Percentiles rank a stretch among this genome's conserved stretches.
Conservation (phyloP, 768 basidiomycete species). For the Boletus barrowsii region DNA sequence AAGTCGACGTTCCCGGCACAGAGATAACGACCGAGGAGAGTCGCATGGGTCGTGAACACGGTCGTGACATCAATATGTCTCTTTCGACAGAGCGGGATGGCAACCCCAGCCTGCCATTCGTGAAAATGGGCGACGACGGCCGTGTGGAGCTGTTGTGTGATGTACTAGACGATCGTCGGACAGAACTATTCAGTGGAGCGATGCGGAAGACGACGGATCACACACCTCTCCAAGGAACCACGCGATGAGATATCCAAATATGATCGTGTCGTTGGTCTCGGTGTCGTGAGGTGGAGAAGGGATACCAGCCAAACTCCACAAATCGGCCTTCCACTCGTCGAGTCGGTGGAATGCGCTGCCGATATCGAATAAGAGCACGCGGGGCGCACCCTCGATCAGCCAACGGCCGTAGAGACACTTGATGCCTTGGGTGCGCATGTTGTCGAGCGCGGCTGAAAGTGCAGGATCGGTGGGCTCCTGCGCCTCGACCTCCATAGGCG, state of each 20-base stretch:
- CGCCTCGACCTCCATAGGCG: constrained; percentile 97
- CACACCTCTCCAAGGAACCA: constrained; percentile 99
- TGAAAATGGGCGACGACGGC: constrained; percentile 98
- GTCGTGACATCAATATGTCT: constrained; percentile 98
- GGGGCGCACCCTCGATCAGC: constrained; percentile 96
- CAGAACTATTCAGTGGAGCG: constrained; percentile 2
- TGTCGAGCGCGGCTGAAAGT: constrained; percentile 69
- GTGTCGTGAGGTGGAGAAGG: constrained; percentile 95
- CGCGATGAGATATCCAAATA: constrained; percentile 96
- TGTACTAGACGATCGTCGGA: constrained; percentile 51
- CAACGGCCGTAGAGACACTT: constrained; percentile 95
- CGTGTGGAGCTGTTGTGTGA: constrained; percentile 71
- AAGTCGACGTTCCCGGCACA: constrained; percentile 98
- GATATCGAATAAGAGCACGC: constrained; percentile 94
- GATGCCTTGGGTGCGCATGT: constrained; percentile 86
- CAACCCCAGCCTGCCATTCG: constrained; percentile 98
- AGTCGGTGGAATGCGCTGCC: constrained; percentile 81
- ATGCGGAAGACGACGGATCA: constrained; percentile 16
- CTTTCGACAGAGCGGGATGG: constrained; percentile 92
- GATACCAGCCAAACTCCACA: constrained; percentile 98
- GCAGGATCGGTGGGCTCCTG: constrained; percentile 84
- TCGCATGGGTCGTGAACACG: constrained; percentile 98
- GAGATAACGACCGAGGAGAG: constrained; percentile 95
- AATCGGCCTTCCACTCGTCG: constrained; percentile 98
- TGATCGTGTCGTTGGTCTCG: constrained; percentile 97